phyloP scores from a whole-genome alignment of 129 eudicot genomes.

The Scalesia atractyloides region DNA sequence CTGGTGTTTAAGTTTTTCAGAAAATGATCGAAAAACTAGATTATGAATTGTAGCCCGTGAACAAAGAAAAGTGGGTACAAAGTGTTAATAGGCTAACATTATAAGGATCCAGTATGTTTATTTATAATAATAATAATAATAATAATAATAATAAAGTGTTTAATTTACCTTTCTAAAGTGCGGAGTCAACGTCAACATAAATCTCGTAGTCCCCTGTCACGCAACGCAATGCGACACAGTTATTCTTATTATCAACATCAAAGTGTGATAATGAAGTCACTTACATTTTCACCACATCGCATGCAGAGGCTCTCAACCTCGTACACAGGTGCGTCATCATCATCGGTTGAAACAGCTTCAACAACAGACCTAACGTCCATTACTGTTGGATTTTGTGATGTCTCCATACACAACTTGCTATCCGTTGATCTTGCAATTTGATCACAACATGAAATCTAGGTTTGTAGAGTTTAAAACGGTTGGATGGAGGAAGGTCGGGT shows the following conservation, averaged over 20 bases:
- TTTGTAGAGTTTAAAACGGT: slow-evolving; percentile 8
- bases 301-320: slow-evolving; percentile 88
- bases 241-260: slow-evolving; percentile 4
- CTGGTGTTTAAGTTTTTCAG: too few relatives aligned
- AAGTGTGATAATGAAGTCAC: background rate
- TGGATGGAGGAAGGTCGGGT: background rate
- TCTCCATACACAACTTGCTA: slow-evolving; percentile 18
- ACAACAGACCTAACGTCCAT: slow-evolving; percentile 74
- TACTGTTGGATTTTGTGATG: slow-evolving; percentile 23
- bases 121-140: too few relatives aligned
- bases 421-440: background rate
- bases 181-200: slow-evolving; percentile 70
- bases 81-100: too few relatives aligned
- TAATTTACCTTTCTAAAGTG: slow-evolving; percentile 74
- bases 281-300: slow-evolving; percentile 86
- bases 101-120: too few relatives aligned
- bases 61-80: too few relatives aligned
- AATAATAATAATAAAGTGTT: too few relatives aligned
- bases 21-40: too few relatives aligned
- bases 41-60: too few relatives aligned
- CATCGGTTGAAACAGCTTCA: slow-evolving; percentile 64
- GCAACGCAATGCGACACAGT: slow-evolving; percentile 19
- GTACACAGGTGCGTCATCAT: slow-evolving; percentile 71
- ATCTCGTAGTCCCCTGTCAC: slow-evolving; percentile 84
- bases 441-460: background rate